Percentiles rank a stretch among this genome's conserved stretches.
Conservation (phyloP, 2,329 filamentous ascomycete species). For the Penicillium capsulatum region DNA sequence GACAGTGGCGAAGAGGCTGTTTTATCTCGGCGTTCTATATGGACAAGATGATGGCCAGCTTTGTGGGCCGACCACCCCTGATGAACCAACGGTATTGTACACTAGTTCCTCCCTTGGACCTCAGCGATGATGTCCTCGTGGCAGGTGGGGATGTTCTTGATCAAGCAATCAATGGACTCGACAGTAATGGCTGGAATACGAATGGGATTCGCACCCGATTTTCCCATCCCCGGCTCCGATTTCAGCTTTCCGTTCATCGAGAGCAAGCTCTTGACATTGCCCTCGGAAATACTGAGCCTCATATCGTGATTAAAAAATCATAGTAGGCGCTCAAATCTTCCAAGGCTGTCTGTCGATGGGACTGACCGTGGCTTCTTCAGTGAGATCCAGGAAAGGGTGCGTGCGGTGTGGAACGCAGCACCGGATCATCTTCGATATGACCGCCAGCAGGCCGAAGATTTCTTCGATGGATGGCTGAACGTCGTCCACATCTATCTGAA, state of each 20-base stretch:
- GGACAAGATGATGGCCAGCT: constrained; percentile 49
- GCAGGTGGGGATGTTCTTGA: constrained; percentile 24
- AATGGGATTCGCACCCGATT: constrained; percentile 17
- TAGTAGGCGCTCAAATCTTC: constrained; percentile 18
- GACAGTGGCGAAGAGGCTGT: constrained; percentile 38
- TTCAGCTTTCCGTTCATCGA: constrained; percentile 25
- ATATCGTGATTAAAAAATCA: constrained; percentile 24
- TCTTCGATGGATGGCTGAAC: constrained; percentile 17
- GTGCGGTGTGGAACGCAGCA: constrained; percentile 22
- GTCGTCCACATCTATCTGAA: constrained; percentile 32
- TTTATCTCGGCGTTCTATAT: constrained; percentile 45
- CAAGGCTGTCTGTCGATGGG: neutral
- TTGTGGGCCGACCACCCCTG: constrained; percentile 49
- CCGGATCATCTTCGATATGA: constrained; percentile 29
- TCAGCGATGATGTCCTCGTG: constrained; percentile 28
- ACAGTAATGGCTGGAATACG: constrained; percentile 28
- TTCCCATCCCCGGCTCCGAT: constrained; percentile 25
- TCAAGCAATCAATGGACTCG: constrained; percentile 25
- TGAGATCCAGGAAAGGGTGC: constrained; percentile 26
- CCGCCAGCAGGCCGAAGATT: constrained; percentile 9
- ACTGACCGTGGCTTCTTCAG: constrained; percentile 14
- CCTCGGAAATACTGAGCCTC: constrained; percentile 22
- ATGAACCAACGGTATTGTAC: constrained; percentile 44
- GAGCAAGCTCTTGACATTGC: constrained; percentile 33
- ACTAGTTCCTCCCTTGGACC: constrained; percentile 35